Evolutionary conservation across 768 basidiomycete genomes (phyloP).

Genomic region (Rhizopogon rudus): DNA sequence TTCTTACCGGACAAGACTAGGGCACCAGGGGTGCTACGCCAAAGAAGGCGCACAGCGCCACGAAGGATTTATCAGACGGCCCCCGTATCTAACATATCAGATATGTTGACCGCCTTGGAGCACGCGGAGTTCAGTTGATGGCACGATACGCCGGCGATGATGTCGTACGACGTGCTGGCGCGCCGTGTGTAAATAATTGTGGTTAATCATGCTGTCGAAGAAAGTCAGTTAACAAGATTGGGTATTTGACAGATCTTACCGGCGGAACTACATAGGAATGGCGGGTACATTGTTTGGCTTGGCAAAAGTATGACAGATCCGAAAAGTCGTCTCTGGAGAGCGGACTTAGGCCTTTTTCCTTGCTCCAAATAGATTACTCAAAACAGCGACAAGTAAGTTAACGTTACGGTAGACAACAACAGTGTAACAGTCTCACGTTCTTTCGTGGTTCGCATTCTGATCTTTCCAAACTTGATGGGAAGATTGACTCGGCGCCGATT

Average conservation of each 20-base stretch:
- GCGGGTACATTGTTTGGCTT: not conserved
- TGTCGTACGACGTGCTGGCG: not conserved
- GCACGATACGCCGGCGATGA: too few species aligned
- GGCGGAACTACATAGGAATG: not conserved
- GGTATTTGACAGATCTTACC: not conserved
- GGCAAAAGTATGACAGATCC: not conserved
- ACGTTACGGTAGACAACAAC: constrained; percentile 3
- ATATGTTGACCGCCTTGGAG: too few species aligned
- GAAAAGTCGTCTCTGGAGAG: not conserved
- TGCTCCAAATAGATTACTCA: not conserved
- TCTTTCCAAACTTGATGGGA: constrained; percentile 14
- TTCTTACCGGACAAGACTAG: too few species aligned
- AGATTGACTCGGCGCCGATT: constrained; percentile 8
- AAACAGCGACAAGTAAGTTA: constrained; percentile 5
- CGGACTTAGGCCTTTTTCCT: constrained; percentile 6
- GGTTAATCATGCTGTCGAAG: not conserved
- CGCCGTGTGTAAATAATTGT: not conserved
- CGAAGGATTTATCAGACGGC: too few species aligned
- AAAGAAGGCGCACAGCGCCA: too few species aligned
- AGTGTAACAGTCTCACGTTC: constrained; percentile 16
- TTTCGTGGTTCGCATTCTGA: constrained; percentile 12
- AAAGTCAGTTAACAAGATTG: not conserved
- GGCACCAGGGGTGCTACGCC: too few species aligned
- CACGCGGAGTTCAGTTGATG: too few species aligned
- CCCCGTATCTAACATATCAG: too few species aligned